Evolutionary conservation across 805 yeast genomes (phyloP), one percentile per base, ranked within the genome.

Genomic region (Huiozyma sinensis): DNA sequence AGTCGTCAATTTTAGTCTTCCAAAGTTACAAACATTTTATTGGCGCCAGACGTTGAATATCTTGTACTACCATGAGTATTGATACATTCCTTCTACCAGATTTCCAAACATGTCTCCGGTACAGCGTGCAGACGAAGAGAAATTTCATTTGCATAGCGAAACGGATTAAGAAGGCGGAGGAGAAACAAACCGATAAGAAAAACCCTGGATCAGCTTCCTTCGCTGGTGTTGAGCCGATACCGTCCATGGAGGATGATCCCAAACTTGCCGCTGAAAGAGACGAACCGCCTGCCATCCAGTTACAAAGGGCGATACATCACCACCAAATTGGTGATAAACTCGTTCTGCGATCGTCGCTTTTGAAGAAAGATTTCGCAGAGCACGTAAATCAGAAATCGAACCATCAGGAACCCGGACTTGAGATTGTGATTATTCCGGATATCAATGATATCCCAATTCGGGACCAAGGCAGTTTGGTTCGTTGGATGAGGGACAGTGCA

Each of bases 71-170:
- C n/a, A 41, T 34, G 39, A 29, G 33, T 28, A 12, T 12, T 10
- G 43, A 41, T 11, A 17, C 31, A 11, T 41, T 35, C 35, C 13
- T 34, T 11, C 45, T 52, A 35, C 55, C 54, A 6, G 54, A 49
- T 39, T 52, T 56, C 24, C 43, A 49, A 13, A 49, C 52, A 38
- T 45, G 52, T 29, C 45, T 57, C 11, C 50, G 43, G 28, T 55
- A 49, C 39, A 48, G 54, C 39, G 32, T 55, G 7, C 40, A 39
- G 28, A 51, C 54, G 1, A 35, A 41, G 17, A 53, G 47, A 35
- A 55, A 51, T 37, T 53, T 57, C 24, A 10, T 56, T 2, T 54
- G 51, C 36, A 40, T 55, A 17, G 43, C 42, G 33, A 47, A 47
- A 10, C 39, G 42, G 28, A 43, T 43, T 31, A 31, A 3, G 33